Evolutionary conservation across 73 alveolate species (phyloP).

Genomic region (Paramecium bursaria): DNA sequence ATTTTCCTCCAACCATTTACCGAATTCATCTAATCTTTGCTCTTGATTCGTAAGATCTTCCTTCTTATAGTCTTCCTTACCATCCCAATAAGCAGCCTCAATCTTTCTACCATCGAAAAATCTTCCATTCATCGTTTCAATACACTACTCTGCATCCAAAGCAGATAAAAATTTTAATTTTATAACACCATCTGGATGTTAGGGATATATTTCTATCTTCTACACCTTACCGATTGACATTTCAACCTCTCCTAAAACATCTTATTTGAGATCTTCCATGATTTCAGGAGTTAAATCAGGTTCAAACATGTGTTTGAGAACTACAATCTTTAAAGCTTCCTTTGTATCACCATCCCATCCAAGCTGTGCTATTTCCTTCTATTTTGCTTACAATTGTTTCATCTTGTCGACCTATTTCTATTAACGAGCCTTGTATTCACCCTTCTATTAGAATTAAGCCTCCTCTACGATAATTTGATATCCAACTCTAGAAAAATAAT

Average conservation of each 20-base stretch:
- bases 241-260: constrained; percentile 70
- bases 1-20: constrained; percentile 79
- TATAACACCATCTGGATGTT: constrained; percentile 79
- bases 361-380: constrained; percentile 69
- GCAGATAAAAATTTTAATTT: constrained; percentile 75
- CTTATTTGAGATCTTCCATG: constrained; percentile 65
- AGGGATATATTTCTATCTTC: constrained; percentile 73
- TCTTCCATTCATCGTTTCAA: constrained; percentile 73
- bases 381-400: constrained; percentile 75
- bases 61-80: constrained; percentile 78
- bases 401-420: constrained; percentile 71
- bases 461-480: constrained; percentile 69
- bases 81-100: constrained; percentile 84
- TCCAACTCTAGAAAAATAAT: constrained; percentile 76
- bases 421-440: constrained; percentile 79
- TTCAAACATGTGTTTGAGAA: constrained; percentile 74
- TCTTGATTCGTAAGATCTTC: constrained; percentile 81
- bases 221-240: constrained; percentile 75
- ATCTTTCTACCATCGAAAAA: constrained; percentile 72
- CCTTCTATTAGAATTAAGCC: constrained; percentile 86
- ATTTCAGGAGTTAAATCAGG: constrained; percentile 49
- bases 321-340: constrained; percentile 78
- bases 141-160: constrained; percentile 80
- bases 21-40: constrained; percentile 81
- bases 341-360: constrained; percentile 81